These are phyloP conservation scores for Incumbomyces delicatus DNA, from an alignment of 2,329 filamentous ascomycete genomes.

Conservation along the genomic window DNA sequence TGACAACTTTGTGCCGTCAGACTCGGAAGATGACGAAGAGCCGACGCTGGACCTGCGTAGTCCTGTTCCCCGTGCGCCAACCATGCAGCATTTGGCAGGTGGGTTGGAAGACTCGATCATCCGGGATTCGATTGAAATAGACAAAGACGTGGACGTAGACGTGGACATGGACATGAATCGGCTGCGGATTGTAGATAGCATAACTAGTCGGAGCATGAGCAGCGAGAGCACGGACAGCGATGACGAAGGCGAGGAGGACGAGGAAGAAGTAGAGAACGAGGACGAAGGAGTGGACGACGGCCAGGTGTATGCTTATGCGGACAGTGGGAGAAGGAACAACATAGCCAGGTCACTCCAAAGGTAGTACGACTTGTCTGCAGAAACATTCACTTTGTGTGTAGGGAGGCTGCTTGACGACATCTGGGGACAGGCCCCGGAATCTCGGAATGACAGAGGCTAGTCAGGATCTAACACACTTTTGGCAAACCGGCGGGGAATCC, in stretches of 20 bases:
- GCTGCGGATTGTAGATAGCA: constrained; percentile 24
- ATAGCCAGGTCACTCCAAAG: background rate
- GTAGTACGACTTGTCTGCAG: background rate
- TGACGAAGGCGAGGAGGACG: constrained; percentile 29
- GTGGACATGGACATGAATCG: constrained; percentile 10
- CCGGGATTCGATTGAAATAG: constrained; percentile 15
- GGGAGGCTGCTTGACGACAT: no score
- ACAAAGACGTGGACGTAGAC: constrained; percentile 12
- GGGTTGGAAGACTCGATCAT: constrained; percentile 22
- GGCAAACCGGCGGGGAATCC: no score
- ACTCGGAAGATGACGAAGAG: constrained; percentile 50
- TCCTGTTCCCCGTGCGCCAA: constrained; percentile 43
- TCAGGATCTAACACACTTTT: no score
- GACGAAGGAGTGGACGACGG: constrained; percentile 16
- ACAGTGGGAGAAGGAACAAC: background rate
- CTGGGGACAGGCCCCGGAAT: no score
- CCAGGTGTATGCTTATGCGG: constrained; percentile 18
- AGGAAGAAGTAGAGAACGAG: constrained; percentile 13
- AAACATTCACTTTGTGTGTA: background rate
- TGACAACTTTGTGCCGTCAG: constrained; percentile 80
- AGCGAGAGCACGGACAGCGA: constrained; percentile 36
- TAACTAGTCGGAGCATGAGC: constrained; percentile 37
- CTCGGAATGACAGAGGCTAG: no score
- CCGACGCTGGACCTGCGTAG: constrained; percentile 44
- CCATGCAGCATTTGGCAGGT: background rate